A percentile compares a stretch with the other conserved stretches of the same genome.
phyloP scores from a whole-genome alignment of 1,139 yeast genomes.

The Eremothecium cymbalariae region DNA sequence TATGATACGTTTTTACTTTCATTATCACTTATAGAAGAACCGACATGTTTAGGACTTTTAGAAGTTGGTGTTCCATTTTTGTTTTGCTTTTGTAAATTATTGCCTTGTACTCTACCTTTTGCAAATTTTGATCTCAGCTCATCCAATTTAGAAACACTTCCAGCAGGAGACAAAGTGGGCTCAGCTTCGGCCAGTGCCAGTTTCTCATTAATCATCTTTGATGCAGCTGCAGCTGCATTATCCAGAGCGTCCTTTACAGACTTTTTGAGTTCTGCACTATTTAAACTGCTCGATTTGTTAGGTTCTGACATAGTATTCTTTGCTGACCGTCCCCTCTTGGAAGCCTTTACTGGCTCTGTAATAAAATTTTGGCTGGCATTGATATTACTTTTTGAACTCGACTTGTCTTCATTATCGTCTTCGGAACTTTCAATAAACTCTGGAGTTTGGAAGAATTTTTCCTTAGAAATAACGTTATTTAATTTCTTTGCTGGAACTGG shows the following conservation, averaged over 20 bases:
- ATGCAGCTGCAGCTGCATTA: constrained; percentile 6
- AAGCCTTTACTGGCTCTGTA: too few relatives aligned
- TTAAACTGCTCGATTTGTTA: too few relatives aligned
- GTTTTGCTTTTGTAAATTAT: constrained; percentile 1
- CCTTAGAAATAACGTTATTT: background rate
- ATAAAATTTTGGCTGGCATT: too few relatives aligned
- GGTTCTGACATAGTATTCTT: too few relatives aligned
- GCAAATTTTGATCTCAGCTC: constrained; percentile 18
- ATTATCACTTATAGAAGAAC: too few relatives aligned
- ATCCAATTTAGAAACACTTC: constrained; percentile 12
- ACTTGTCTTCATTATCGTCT: background rate
- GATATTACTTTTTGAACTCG: too few relatives aligned
- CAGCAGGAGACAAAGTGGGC: constrained; percentile 5
- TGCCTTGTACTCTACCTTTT: constrained; percentile 10
- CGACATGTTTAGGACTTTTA: too few relatives aligned
- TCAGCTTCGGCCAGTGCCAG: background rate
- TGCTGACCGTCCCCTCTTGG: too few relatives aligned
- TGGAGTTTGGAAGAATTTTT: constrained; percentile 4
- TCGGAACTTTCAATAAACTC: constrained; percentile 4
- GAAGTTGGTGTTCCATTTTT: constrained; percentile 1
- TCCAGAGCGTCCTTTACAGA: constrained; percentile 16
- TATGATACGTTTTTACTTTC: too few relatives aligned
- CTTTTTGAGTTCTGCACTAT: constrained; percentile 3
- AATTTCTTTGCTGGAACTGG: background rate
- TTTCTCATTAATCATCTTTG: constrained; percentile 5